Percentiles rank a stretch among this genome's conserved stretches.
phyloP scores from a whole-genome alignment of 805 yeast species.

The Kodamaea laetipori region DNA sequence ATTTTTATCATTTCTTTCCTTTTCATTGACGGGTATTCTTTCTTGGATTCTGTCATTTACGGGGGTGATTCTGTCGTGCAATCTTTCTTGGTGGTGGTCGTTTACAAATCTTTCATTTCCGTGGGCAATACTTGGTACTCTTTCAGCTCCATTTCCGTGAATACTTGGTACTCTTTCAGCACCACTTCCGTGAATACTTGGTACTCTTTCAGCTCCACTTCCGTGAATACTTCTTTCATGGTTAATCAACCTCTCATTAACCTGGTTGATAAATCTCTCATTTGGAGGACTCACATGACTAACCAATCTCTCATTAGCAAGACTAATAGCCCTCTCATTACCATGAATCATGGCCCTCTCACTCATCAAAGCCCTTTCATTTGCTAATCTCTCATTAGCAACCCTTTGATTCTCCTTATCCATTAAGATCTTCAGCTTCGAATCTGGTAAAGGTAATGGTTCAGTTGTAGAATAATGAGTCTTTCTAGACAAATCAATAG shows the following conservation, averaged over 20 bases:
- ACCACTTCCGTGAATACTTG: too few species aligned
- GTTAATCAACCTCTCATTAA: constrained; percentile 2
- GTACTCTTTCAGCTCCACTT: too few species aligned
- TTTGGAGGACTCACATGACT: background rate
- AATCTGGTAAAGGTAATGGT: constrained; percentile 23
- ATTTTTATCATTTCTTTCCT: constrained; percentile 14
- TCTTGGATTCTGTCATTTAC: too few species aligned
- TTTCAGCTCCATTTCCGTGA: constrained; percentile 1
- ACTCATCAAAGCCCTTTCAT: background rate
- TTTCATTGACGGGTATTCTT: too few species aligned
- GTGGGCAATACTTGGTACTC: constrained; percentile 11
- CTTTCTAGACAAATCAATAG: constrained; percentile 20
- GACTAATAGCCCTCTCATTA: constrained; percentile 1
- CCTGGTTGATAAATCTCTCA: constrained; percentile 4
- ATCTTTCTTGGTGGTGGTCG: background rate
- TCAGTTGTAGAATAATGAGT: constrained; percentile 26
- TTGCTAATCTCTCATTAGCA: constrained; percentile 1
- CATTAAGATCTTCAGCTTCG: background rate
- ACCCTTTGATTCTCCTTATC: background rate
- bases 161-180: too few species aligned
- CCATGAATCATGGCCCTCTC: constrained; percentile 2
- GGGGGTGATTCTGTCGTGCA: constrained; percentile 10
- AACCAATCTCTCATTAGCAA: background rate
- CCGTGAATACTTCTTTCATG: background rate
- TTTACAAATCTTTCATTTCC: background rate